These are phyloP conservation scores for Capsicum rhomboideum DNA, from an alignment of 257 asterid genomes.

Conservation along the genomic window DNA sequence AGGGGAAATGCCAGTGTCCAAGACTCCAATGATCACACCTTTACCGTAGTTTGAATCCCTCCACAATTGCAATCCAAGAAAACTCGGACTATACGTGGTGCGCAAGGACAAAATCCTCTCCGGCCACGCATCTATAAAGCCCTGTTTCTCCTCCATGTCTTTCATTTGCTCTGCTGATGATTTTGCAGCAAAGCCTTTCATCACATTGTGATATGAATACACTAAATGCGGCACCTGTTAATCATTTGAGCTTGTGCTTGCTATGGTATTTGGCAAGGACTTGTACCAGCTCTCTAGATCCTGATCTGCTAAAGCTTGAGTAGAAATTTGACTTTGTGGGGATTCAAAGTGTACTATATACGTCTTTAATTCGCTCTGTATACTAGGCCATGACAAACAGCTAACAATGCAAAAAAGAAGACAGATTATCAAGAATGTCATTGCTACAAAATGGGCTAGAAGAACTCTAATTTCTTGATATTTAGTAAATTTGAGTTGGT, in stretches of 20 bases:
- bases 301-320: background rate
- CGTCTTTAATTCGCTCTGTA: background rate
- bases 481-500: background rate
- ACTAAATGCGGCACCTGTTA: background rate
- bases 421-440: background rate
- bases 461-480: background rate
- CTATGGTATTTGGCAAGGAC: slow-evolving; percentile 13
- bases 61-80: background rate
- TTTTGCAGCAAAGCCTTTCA: slow-evolving; percentile 42
- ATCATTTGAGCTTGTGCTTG: background rate
- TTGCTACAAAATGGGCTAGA: background rate
- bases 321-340: background rate
- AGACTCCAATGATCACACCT: background rate
- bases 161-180: slow-evolving; percentile 17
- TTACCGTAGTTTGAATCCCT: background rate
- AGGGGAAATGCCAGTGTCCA: background rate
- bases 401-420: background rate
- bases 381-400: background rate
- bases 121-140: slow-evolving; percentile 20
- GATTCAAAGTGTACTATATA: background rate
- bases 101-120: slow-evolving; percentile 16
- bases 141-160: background rate
- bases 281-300: slow-evolving; percentile 23
- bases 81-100: slow-evolving; percentile 30
- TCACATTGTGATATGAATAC: slow-evolving; percentile 26